Evolutionary conservation across 176 grass and related monocot genomes (phyloP), one percentile per base, ranked within the genome.

Genomic region (Musa troglodytarum): DNA sequence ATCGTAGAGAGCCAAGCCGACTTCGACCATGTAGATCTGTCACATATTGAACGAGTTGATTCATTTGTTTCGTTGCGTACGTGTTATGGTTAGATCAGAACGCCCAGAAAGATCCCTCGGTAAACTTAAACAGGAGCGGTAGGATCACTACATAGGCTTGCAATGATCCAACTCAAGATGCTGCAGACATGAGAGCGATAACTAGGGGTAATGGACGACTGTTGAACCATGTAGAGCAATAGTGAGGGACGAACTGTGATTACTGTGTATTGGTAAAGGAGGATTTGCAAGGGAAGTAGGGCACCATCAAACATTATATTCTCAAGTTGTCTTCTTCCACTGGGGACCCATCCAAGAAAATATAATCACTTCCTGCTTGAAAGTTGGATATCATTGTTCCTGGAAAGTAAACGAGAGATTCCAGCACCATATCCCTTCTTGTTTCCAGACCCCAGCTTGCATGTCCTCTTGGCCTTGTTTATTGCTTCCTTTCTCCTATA

Each of bases 381-480:
- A 56, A 55, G 72, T 28, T 74, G 53, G 72, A 74, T 26, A 74
- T 74, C 13, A 74, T 74, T 74, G 72, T 74, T 74, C 57, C 28
- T 28, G 23, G 50, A 34, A 55, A 74, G 53, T 28, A 57, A 56
- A 19, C 34, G 34, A 43, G 21, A 55, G 51, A 74, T 74, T 74
- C 72, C 72, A 74, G n/a, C 49, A 23, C 50, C 65, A 70, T 70
- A 21, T 52, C 68, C 71, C 71, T 73, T 73, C 71, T 73, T 15
- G 52, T 62, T 15, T 53, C 57, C 57, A 74, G 17, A 26, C 52
- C 52, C 71, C 11, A 23, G 12, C 49, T 9, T 15, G 10, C 16
- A 62, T 62, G 57, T 74, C 16, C 11, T 15, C 57, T 62, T 62
- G 57, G 57, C 57, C 57, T 20, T 62, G 15, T 62, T 17, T 62